Base-by-base conservation (phyloP, 2,329 filamentous ascomycete genomes). In the Sporothrix euskadiensis region DNA sequence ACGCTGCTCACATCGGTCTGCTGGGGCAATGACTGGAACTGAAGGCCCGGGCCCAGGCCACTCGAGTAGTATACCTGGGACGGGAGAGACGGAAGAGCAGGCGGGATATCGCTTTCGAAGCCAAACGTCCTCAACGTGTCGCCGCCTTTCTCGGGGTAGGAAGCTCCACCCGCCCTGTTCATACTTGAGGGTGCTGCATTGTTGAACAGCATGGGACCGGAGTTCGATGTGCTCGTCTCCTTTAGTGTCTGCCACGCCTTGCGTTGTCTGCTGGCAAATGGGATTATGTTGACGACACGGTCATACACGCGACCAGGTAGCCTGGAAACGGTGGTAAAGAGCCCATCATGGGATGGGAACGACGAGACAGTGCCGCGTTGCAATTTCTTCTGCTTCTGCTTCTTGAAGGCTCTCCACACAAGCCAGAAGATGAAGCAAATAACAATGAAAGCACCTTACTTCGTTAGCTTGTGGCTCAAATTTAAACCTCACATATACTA, bases 401-500 rank as follows among this genome's bases (percentile, higher is more conserved):
- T 82, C 73, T 80, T 80, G 61, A 81, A 69, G 12, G 79, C 79
- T n/a, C 83, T 81, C 79, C 82, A 85, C 5, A 83, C 77, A 32
- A 86, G 79, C 84, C 84, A 87, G 8, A 77, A 76, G 32, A 86
- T 73, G 74, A 85, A 84, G 71, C 82, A 84, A 9, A 85, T 74
- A 39, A 85, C 77, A 26, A 87, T 82, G 69, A 85, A 84, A 6
- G 80, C 81, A 39, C 83, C 85, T 85, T 3, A 12, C 9, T 8
- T 12, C 9, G 22, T 63, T 14, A 49, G 12, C 16, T 26, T 65
- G n/a, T 69, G 49, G 19, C 35, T 32, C 5, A 32, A 35, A 35
- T 35, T 19, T 22, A 3, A 10, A 19, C 10, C 22, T 19, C n/a
- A 26, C n/a, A 9, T 26, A 26, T 56, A n/a, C 2, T 26, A 26